These are phyloP conservation scores for Penicillium sp. DNA, from an alignment of 2,329 filamentous ascomycete species.

Conservation along the genomic window DNA sequence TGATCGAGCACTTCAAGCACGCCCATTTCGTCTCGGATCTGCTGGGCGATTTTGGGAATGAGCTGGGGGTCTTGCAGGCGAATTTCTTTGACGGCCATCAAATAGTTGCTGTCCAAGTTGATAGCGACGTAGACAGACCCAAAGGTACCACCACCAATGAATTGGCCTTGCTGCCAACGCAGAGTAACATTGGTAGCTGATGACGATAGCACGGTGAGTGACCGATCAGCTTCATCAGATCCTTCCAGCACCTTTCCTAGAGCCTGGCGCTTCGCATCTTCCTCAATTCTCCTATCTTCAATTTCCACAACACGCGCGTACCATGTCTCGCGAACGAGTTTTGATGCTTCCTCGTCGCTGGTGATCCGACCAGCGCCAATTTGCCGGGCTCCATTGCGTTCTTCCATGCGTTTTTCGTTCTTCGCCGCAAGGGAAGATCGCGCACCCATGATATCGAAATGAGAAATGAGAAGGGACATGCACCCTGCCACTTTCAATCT, in stretches of 20 bases:
- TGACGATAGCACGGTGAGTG: constrained; percentile 87
- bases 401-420: constrained; percentile 84
- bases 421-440: constrained; percentile 90
- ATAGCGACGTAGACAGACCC: constrained; percentile 96
- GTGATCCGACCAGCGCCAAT: constrained; percentile 72
- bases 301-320: constrained; percentile 70
- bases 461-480: constrained; percentile 95
- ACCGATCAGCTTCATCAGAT: constrained; percentile 92
- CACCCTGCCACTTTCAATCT: constrained; percentile 90
- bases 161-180: constrained; percentile 98
- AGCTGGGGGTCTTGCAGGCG: constrained; percentile 93
- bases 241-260: constrained; percentile 89
- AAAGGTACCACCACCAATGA: constrained; percentile 94
- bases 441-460: constrained; percentile 99
- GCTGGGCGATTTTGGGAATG: constrained; percentile 87
- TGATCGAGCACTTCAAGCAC: constrained; percentile 94
- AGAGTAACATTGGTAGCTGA: constrained; percentile 93
- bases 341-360: constrained; percentile 82
- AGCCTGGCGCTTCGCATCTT: constrained; percentile 80
- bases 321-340: constrained; percentile 72
- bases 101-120: constrained; percentile 90
- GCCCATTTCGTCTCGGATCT: constrained; percentile 96
- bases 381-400: constrained; percentile 71
- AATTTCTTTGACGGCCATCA: constrained; percentile 99
- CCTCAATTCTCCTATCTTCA: constrained; percentile 74